A percentile compares a stretch with the other conserved stretches of the same genome.
Evolutionary conservation across 495 filamentous ascomycete species (phyloP).

Genomic region (Penicillium macrosclerotiorum): DNA sequence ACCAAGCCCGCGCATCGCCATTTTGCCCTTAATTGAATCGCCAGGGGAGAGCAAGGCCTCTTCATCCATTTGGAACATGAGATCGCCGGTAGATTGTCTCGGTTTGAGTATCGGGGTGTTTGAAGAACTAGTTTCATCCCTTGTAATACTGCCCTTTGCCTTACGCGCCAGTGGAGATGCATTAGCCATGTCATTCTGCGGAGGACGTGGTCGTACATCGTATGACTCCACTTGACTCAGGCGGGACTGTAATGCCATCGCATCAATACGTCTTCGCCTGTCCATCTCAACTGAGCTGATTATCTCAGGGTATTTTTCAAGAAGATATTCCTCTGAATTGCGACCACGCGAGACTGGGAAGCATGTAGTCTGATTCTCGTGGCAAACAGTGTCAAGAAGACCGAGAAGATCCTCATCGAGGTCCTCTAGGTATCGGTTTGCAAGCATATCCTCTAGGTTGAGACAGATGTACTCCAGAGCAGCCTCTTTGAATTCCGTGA

Average conservation of each 20-base stretch:
- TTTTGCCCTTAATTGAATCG: constrained; percentile 33
- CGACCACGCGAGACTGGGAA: constrained; percentile 74
- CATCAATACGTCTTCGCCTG: constrained; percentile 56
- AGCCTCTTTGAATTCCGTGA: constrained; percentile 83
- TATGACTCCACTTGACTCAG: constrained; percentile 59
- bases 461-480: constrained; percentile 88
- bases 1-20: constrained; percentile 22
- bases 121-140: constrained; percentile 41
- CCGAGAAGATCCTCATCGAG: constrained; percentile 79
- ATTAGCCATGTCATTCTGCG: constrained; percentile 49
- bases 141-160: constrained; percentile 44
- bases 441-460: constrained; percentile 83
- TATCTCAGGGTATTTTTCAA: constrained; percentile 69
- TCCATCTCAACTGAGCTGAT: constrained; percentile 51
- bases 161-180: constrained; percentile 56
- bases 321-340: constrained; percentile 64
- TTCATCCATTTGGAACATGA: constrained; percentile 97
- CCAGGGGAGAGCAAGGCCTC: constrained; percentile 44
- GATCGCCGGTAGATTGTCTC: constrained; percentile 64
- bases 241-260: constrained; percentile 55
- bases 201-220: constrained; percentile 39
- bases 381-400: constrained; percentile 75
- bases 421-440: constrained; percentile 80
- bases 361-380: constrained; percentile 74
- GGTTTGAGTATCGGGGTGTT: constrained; percentile 60